phyloP scores from a whole-genome alignment of 208 protist species.

The Porcisia deanei region DNA sequence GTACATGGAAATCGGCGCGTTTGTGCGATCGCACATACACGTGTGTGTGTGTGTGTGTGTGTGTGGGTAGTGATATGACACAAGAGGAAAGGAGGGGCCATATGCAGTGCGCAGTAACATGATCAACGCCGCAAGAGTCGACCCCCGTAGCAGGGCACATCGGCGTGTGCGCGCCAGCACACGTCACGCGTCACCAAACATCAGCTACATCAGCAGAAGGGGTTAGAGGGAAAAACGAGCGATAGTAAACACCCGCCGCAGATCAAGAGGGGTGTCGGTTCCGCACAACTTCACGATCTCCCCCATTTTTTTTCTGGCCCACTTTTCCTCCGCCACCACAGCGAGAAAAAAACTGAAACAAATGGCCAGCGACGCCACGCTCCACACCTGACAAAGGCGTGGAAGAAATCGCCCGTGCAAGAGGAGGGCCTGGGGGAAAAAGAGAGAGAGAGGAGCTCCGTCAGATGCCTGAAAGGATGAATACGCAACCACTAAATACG shows the following conservation, averaged over 20 bases:
- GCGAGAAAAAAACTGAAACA: not conserved
- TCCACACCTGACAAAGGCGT: not conserved
- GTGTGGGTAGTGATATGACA: not conserved
- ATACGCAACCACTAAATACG: not conserved
- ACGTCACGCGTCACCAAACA: not conserved
- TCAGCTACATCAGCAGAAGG: not conserved
- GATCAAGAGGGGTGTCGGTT: not conserved
- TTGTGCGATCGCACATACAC: no score
- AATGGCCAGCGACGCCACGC: not conserved
- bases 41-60: no score
- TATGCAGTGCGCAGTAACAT: not conserved
- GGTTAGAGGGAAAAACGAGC: not conserved
- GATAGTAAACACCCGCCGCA: not conserved
- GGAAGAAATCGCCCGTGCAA: not conserved
- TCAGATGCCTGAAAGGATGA: not conserved
- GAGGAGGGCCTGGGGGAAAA: not conserved
- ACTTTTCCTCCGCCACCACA: not conserved
- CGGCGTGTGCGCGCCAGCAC: not conserved
- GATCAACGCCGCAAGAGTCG: not conserved
- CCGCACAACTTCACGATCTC: not conserved
- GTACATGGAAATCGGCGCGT: no score
- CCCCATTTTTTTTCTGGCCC: not conserved
- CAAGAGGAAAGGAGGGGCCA: not conserved
- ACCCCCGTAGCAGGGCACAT: not conserved
- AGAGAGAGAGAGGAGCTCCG: no score